Conservation (phyloP, 257 asterid genomes). For the Solanum acaule region DNA sequence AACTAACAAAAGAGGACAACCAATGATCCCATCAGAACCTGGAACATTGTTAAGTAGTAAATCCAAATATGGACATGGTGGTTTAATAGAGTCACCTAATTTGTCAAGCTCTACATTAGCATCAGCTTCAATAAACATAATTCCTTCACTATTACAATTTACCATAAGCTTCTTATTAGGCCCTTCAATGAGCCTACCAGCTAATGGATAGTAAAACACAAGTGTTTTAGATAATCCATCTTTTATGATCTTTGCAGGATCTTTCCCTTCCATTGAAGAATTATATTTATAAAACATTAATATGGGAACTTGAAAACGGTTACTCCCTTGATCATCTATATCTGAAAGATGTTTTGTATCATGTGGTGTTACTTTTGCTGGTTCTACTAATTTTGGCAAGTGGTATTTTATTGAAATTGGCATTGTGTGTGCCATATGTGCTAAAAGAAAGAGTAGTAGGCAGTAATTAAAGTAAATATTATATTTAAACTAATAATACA, state of each 20-base stretch:
- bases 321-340: too few species aligned
- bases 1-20: background rate
- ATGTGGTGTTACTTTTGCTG: too few species aligned
- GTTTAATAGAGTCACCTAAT: background rate
- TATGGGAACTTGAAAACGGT: too few species aligned
- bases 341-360: too few species aligned
- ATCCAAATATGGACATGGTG: background rate
- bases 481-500: too few species aligned
- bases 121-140: conserved; percentile 4
- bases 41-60: background rate
- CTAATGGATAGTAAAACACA: conserved; percentile 9
- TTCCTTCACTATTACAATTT: conserved; percentile 15
- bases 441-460: too few species aligned
- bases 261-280: background rate
- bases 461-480: too few species aligned
- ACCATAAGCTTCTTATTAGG: background rate
- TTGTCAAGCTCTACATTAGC: background rate
- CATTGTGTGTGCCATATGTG: too few species aligned
- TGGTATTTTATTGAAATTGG: too few species aligned
- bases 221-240: conserved; percentile 11
- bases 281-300: too few species aligned
- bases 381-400: too few species aligned
- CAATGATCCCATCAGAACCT: background rate
- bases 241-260: background rate
- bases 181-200: conserved; percentile 7